A percentile compares a stretch with the other conserved stretches of the same genome.
phyloP scores from a whole-genome alignment of 2,329 filamentous ascomycete species.

The Cercospora beticola region DNA sequence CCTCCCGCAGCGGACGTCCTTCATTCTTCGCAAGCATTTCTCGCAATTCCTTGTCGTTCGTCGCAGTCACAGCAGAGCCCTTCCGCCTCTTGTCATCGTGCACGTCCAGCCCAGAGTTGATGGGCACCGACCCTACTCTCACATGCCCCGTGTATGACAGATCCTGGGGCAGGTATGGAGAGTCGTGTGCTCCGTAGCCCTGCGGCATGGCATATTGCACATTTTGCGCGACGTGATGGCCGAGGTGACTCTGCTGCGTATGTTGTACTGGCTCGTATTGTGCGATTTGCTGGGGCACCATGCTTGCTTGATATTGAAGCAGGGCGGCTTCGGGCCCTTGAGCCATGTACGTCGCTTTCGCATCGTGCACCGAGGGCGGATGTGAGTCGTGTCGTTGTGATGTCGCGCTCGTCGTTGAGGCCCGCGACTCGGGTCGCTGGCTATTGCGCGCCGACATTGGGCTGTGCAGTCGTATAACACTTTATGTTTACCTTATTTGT shows the following conservation, averaged over 20 bases:
- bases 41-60: slow-evolving; percentile 78
- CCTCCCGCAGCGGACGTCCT: slow-evolving; percentile 65
- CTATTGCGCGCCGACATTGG: slow-evolving; percentile 34
- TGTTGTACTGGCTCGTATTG: slow-evolving; percentile 25
- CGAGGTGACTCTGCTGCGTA: slow-evolving; percentile 15
- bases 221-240: slow-evolving; percentile 27
- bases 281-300: slow-evolving; percentile 28
- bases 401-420: slow-evolving; percentile 38
- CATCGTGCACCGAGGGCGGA: slow-evolving; percentile 27
- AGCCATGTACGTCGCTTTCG: slow-evolving; percentile 25
- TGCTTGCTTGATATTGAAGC: slow-evolving; percentile 34
- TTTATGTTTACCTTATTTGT: slow-evolving; percentile 9
- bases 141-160: slow-evolving; percentile 30
- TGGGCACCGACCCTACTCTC: slow-evolving; percentile 32
- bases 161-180: slow-evolving; percentile 31
- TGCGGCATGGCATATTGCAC: slow-evolving; percentile 26
- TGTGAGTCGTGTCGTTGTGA: slow-evolving; percentile 32
- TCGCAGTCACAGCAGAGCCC: slow-evolving; percentile 66
- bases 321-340: slow-evolving; percentile 35
- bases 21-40: slow-evolving; percentile 71
- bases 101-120: slow-evolving; percentile 31
- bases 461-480: slow-evolving; percentile 21
- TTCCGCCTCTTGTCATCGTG: slow-evolving; percentile 52
- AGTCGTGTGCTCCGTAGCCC: slow-evolving; percentile 30
- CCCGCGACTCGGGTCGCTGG: slow-evolving; percentile 35